Conservation (phyloP, 306 rosid genomes). For the Delonix regia region DNA sequence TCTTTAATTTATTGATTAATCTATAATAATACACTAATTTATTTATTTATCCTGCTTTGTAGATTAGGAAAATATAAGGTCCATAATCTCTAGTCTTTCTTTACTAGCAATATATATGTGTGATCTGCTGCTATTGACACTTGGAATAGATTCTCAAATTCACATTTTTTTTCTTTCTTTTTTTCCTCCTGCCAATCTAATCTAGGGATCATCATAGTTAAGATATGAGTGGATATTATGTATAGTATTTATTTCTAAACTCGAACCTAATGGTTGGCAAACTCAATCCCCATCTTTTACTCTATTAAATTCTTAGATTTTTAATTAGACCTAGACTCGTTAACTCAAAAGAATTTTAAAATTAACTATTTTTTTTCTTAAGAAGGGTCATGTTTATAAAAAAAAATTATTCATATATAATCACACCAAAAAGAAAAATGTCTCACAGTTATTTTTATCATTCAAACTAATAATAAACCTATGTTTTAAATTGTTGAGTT, state of each 20-base stretch:
- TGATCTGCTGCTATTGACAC: conserved; percentile 30
- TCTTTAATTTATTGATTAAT: conserved; percentile 34
- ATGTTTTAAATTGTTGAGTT: not conserved
- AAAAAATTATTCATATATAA: not conserved
- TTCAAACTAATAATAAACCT: too few species aligned
- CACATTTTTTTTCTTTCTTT: not conserved
- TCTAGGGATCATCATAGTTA: not conserved
- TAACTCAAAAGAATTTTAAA: not conserved
- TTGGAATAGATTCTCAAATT: conserved; percentile 33
- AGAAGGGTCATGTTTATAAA: not conserved
- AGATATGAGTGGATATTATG: too few species aligned
- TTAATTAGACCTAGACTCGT: too few species aligned
- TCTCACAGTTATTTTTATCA: not conserved
- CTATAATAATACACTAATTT: not conserved
- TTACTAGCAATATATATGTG: conserved; percentile 14
- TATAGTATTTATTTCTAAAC: not conserved
- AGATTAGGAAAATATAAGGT: conserved; percentile 36
- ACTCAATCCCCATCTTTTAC: not conserved
- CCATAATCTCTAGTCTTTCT: conserved; percentile 35
- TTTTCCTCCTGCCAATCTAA: conserved; percentile 11
- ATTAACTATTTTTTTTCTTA: not conserved
- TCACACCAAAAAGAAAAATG: not conserved
- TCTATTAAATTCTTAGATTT: too few species aligned
- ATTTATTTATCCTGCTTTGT: conserved; percentile 18
- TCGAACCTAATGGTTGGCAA: not conserved